Conservation (phyloP, 2,329 filamentous ascomycete genomes). For the Colletotrichum falcatum region DNA sequence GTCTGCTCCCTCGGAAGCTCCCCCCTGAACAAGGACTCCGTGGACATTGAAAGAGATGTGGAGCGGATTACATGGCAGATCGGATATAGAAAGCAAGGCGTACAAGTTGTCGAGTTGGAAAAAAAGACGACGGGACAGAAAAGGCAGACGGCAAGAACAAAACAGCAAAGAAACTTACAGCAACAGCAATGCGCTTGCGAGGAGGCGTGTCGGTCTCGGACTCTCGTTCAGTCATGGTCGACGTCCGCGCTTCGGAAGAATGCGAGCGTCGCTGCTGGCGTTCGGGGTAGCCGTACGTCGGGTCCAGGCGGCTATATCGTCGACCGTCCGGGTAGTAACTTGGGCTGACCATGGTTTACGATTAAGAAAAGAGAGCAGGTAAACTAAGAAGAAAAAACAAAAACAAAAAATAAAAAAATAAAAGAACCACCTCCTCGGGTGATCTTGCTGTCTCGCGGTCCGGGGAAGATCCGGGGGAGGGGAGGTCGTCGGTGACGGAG, state of each 20-base stretch:
- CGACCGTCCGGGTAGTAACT: conserved; percentile 54
- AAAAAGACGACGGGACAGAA: too few species aligned
- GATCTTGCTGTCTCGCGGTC: background rate
- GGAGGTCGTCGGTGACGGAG: background rate
- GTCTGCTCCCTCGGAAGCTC: background rate
- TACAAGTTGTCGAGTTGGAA: background rate
- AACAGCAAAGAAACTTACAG: conserved; percentile 58
- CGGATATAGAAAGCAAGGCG: background rate
- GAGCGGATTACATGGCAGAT: background rate
- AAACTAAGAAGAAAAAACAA: too few species aligned
- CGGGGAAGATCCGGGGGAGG: background rate
- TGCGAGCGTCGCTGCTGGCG: conserved; percentile 52
- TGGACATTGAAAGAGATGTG: background rate
- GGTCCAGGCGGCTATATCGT: conserved; percentile 56
- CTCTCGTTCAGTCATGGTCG: conserved; percentile 56
- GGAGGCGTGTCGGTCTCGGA: conserved; percentile 59
- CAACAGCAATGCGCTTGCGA: conserved; percentile 70
- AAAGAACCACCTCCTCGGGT: background rate
- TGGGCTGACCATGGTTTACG: conserved; percentile 57
- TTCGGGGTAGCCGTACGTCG: conserved; percentile 53
- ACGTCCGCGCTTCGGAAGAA: conserved; percentile 52
- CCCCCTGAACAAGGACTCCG: background rate
- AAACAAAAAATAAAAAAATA: background rate
- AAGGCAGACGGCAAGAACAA: background rate
- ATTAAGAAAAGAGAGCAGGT: background rate